Evolutionary conservation across 129 eudicot species (phyloP).

Genomic region (Gnaphalium uliginosum): DNA sequence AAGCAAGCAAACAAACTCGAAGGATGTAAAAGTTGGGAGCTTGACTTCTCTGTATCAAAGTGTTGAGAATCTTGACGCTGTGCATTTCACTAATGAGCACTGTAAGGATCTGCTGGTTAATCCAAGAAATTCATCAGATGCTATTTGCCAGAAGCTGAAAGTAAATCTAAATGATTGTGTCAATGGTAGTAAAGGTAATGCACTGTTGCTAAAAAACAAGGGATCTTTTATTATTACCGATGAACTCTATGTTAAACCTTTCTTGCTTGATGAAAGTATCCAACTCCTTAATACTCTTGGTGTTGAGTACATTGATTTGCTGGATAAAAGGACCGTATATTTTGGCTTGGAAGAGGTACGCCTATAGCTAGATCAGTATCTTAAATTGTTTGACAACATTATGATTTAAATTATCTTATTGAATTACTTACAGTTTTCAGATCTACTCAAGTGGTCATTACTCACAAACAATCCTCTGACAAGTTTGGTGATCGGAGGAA

Average conservation of each 20-base stretch:
- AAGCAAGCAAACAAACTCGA: constrained; percentile 10
- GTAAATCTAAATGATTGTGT: constrained; percentile 25
- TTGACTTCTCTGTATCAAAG: constrained; percentile 33
- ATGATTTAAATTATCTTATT: background rate
- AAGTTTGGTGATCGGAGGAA: constrained; percentile 24
- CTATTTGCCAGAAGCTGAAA: constrained; percentile 31
- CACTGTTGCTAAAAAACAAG: constrained; percentile 15
- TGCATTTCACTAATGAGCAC: constrained; percentile 29
- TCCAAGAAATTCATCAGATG: constrained; percentile 27
- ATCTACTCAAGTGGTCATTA: constrained; percentile 34
- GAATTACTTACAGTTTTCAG: constrained; percentile 35
- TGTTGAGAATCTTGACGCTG: constrained; percentile 20
- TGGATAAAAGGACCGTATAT: background rate
- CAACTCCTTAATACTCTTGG: constrained; percentile 32
- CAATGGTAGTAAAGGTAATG: background rate
- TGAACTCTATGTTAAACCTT: constrained; percentile 31
- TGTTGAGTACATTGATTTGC: constrained; percentile 25
- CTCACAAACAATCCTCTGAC: constrained; percentile 34
- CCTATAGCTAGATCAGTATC: too few species aligned
- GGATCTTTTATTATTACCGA: constrained; percentile 30
- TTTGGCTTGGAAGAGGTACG: constrained; percentile 19
- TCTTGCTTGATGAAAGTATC: constrained; percentile 17
- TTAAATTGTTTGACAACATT: too few species aligned
- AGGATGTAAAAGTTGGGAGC: constrained; percentile 31
- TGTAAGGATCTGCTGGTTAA: constrained; percentile 28